phyloP scores from a whole-genome alignment of 2,329 filamentous ascomycete species.

The Diaporthe ilicicola region DNA sequence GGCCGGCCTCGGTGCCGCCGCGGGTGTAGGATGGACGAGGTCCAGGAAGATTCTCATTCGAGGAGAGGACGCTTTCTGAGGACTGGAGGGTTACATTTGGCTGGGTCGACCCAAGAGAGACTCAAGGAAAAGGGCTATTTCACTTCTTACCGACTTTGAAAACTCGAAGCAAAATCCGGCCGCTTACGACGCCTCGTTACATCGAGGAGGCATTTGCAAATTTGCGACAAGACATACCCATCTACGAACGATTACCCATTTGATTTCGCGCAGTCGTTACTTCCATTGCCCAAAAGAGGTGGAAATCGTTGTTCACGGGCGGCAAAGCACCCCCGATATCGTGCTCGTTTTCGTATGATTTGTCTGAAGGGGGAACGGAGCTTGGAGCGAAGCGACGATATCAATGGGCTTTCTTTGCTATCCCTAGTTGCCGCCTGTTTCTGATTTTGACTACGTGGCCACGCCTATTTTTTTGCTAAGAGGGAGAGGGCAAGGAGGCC shows the following conservation, averaged over 20 bases:
- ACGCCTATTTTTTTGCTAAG: conserved; percentile 4
- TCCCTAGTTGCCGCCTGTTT: conserved; percentile 1
- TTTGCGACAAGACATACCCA: conserved; percentile 27
- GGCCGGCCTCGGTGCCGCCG: conserved; percentile 9
- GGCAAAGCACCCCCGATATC: conserved; percentile 15
- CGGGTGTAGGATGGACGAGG: not conserved
- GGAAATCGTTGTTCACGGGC: not conserved
- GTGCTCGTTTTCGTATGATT: not conserved
- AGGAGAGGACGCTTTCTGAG: not conserved
- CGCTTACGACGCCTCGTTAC: not conserved
- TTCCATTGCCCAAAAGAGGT: conserved; percentile 14
- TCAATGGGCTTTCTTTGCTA: not conserved
- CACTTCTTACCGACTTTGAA: conserved; percentile 19
- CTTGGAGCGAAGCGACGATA: conserved; percentile 9
- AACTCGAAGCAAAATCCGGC: conserved; percentile 16
- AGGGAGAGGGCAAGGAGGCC: not conserved
- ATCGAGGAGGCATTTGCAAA: not conserved
- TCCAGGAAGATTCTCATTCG: not conserved
- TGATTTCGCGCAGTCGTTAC: conserved; percentile 24
- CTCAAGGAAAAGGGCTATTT: not conserved
- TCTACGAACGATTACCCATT: conserved; percentile 32
- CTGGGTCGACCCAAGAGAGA: not conserved
- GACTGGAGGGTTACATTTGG: conserved; percentile 1
- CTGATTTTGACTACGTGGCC: conserved; percentile 24
- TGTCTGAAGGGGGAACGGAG: conserved; percentile 4